Base-by-base conservation (phyloP, 108 stramenopile genomes). In the Skeletonema costatum region DNA sequence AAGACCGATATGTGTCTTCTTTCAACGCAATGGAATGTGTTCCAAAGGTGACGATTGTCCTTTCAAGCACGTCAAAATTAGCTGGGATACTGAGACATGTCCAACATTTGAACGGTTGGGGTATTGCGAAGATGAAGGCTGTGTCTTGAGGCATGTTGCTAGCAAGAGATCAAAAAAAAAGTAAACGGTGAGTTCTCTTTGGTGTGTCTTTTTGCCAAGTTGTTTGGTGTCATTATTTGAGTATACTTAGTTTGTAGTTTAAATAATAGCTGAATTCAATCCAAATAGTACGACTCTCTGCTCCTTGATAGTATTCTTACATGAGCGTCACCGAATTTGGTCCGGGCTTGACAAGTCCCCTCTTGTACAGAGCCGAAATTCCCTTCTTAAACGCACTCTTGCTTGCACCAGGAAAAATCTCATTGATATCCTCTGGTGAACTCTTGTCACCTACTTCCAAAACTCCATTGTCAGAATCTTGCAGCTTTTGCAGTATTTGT, bases 381-480 rank as follows among this genome's bases (percentile, higher is more conserved):
- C 89, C 92, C 56, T 82, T 86, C 62, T 86, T 88, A 69, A 88
- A 88, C 0, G 73, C 67, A 10, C 33, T 60, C 48, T 83, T 88
- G 63, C 85, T 77, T 42, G 85, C 78, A 25, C 94, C 94, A 10
- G 94, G 94, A 81, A 93, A 95, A 17, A 76, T 68, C 36, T 59
- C 44, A 46, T 73, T 85, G 21, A 95, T 92, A 17, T 91, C 92
- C 71, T 86, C 81, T 5, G 94, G 94, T 21, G 75, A 53, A 5
- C 89, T 90, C 76, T 93, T 95, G 71, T 95, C 93, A 12, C 93
- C 93, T 21, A 95, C 76, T 17, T 71, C 61, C 39, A 95, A 60
- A 16, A 63, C 60, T 16, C 85, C 79, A 48, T 71, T 74, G n/a
- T 44, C 32, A 5, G 85, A 58, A 16, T 64, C 68, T 13, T 89